Evolutionary conservation across 768 basidiomycete species (phyloP).

Genomic region (Leucogyrophana mollusca): DNA sequence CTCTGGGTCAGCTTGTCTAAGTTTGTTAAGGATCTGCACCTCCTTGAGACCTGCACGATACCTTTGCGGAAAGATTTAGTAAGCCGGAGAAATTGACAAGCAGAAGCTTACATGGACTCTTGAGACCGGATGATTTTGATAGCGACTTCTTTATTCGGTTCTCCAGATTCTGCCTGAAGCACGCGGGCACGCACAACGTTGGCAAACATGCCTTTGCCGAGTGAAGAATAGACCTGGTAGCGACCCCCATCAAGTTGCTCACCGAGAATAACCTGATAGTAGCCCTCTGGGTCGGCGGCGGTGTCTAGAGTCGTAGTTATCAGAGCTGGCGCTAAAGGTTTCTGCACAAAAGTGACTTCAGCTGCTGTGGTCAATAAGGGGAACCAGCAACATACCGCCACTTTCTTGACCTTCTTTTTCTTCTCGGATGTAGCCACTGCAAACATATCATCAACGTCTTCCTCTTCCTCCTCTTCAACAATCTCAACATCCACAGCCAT

Average conservation of each 20-base stretch:
- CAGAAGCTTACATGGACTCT: conserved; percentile 81
- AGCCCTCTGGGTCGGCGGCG: conserved; percentile 92
- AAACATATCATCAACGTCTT: conserved; percentile 97
- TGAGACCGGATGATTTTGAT: conserved; percentile 97
- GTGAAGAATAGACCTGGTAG: conserved; percentile 90
- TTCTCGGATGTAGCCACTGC: conserved; percentile 53
- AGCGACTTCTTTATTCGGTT: conserved; percentile 76
- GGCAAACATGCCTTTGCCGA: conserved; percentile 99
- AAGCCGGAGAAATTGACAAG: conserved; percentile 1
- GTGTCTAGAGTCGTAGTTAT: conserved; percentile 82
- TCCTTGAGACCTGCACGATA: conserved; percentile 95
- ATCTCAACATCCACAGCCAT: conserved; percentile 44
- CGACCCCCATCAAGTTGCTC: conserved; percentile 90
- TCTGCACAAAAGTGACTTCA: conserved; percentile 27
- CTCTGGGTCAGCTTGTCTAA: conserved; percentile 87
- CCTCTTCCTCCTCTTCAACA: conserved; percentile 68
- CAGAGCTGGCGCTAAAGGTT: conserved; percentile 56
- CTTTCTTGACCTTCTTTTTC: conserved; percentile 61
- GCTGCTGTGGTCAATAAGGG: background rate
- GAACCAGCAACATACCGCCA: conserved; percentile 39
- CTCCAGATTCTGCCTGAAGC: conserved; percentile 58
- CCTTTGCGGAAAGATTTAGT: conserved; percentile 46
- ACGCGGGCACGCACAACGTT: conserved; percentile 91
- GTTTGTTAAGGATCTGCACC: conserved; percentile 81
- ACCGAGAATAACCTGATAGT: conserved; percentile 91